phyloP scores from a whole-genome alignment of 2,329 filamentous ascomycete genomes.

The Claviceps monticola region DNA sequence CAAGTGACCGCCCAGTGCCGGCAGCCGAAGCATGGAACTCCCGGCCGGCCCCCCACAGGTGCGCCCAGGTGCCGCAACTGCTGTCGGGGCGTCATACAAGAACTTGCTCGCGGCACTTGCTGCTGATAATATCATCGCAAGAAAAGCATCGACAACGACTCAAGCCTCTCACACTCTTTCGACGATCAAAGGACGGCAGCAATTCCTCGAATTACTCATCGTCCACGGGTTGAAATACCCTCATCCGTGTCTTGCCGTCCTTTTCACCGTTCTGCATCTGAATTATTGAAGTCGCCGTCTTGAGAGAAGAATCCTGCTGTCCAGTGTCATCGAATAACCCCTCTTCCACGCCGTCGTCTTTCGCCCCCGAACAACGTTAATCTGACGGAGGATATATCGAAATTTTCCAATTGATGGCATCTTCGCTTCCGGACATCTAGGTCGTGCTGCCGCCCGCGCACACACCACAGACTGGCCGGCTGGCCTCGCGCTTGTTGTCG shows the following conservation, averaged over 20 bases:
- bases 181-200: not conserved
- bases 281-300: not conserved
- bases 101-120: not conserved
- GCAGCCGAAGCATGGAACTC: not conserved
- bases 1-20: not conserved
- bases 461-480: slow-evolving; percentile 7
- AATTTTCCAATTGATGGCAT: slow-evolving; percentile 7
- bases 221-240: too few species aligned
- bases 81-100: not conserved
- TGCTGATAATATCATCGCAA: not conserved
- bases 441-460: slow-evolving; percentile 9
- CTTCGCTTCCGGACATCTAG: slow-evolving; percentile 3
- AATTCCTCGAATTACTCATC: not conserved
- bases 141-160: not conserved
- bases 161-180: not conserved
- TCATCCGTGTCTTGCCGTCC: too few species aligned
- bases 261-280: not conserved
- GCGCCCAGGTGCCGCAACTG: not conserved
- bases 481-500: slow-evolving; percentile 5
- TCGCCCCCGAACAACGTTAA: not conserved
- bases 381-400: not conserved
- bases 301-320: not conserved
- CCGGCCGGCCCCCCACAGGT: not conserved
- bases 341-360: not conserved
- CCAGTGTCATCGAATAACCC: slow-evolving; percentile 3